These are phyloP conservation scores for Colletotrichum costaricense DNA, from an alignment of 2,329 filamentous ascomycete genomes.

Conservation along the genomic window DNA sequence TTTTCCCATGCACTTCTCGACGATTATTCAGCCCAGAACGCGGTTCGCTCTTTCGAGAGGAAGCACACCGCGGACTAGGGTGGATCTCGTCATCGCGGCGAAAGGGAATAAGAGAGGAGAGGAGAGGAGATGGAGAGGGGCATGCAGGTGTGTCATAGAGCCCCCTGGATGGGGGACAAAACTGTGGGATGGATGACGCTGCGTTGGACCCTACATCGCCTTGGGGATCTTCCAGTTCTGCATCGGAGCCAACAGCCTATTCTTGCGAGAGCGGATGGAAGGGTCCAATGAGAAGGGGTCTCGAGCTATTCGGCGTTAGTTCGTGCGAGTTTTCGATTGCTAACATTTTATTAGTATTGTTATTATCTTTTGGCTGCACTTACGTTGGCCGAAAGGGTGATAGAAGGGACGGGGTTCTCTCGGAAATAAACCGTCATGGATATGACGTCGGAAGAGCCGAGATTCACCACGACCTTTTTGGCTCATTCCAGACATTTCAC, in stretches of 20 bases:
- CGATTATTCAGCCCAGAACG: conserved; percentile 32
- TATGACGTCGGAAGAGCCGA: conserved; percentile 16
- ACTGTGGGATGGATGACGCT: conserved; percentile 6
- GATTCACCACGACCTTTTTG: neutral
- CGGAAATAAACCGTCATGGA: conserved; percentile 7
- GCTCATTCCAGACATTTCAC: neutral
- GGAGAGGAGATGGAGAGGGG: neutral
- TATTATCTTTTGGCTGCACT: neutral
- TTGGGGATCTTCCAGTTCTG: neutral
- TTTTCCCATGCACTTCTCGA: neutral
- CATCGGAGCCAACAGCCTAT: neutral
- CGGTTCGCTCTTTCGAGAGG: neutral
- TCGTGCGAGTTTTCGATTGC: neutral
- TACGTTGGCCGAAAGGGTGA: neutral
- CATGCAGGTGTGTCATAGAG: neutral
- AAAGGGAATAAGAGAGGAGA: neutral
- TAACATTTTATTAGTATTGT: neutral
- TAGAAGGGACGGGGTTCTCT: neutral
- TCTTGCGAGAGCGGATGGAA: neutral
- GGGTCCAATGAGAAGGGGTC: neutral
- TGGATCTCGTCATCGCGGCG: conserved; percentile 11
- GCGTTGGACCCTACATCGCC: neutral
- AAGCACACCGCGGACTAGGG: neutral
- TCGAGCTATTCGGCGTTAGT: neutral
- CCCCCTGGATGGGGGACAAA: neutral